These are phyloP conservation scores for Tardiomyces blankii DNA, from an alignment of 1,139 yeast species.

Conservation along the genomic window DNA sequence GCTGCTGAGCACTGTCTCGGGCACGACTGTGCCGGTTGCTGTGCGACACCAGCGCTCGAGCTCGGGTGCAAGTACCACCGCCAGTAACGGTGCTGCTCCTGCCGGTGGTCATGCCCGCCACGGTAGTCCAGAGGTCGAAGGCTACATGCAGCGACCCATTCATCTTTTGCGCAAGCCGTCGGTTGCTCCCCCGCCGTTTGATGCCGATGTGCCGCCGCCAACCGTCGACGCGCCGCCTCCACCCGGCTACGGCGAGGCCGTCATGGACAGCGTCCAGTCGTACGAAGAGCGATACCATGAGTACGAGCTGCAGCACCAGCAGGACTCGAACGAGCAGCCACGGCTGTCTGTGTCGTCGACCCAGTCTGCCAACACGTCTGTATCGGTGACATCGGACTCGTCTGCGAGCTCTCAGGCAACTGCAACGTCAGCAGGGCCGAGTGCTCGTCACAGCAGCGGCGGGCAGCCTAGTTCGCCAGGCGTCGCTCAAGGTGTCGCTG, in stretches of 20 bases:
- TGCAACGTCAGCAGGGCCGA: background rate
- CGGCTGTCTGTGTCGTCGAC: background rate
- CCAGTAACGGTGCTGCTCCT: no score
- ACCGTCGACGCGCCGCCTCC: conserved; percentile 7
- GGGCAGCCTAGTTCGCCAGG: no score
- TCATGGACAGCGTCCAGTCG: background rate
- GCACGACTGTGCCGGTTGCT: conserved; percentile 10
- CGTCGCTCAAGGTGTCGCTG: no score
- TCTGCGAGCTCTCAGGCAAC: background rate
- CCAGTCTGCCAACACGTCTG: background rate
- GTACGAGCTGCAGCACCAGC: conserved; percentile 1
- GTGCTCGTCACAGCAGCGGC: background rate
- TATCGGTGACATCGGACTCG: background rate
- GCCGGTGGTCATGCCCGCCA: background rate
- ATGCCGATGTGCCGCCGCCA: conserved; percentile 18
- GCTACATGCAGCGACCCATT: conserved; percentile 23
- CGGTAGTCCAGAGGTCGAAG: background rate
- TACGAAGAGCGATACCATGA: conserved; percentile 2
- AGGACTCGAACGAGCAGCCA: background rate
- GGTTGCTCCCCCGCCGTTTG: conserved; percentile 35
- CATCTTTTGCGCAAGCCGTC: conserved; percentile 33
- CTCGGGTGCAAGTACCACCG: background rate
- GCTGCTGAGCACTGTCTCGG: conserved; percentile 6
- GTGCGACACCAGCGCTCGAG: conserved; percentile 5
- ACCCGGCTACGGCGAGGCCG: background rate